Conservation (phyloP, 78 protist species). For the Dictyostelium purpureum region DNA sequence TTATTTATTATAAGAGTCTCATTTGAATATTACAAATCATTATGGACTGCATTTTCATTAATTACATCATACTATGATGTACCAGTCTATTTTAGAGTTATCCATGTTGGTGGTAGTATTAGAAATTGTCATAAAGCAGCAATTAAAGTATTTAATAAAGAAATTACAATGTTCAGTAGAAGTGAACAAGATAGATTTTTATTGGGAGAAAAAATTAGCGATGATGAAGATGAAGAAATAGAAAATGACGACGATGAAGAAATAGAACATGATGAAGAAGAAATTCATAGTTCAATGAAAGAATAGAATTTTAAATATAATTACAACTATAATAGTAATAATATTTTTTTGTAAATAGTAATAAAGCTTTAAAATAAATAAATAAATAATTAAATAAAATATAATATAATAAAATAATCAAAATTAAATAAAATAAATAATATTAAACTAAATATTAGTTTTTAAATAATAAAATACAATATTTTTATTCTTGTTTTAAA, state of each 20-base stretch:
- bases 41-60: conserved; percentile 36
- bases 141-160: neutral
- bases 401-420: neutral
- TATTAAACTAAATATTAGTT: neutral
- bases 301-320: no score
- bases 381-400: neutral
- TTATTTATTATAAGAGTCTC: conserved; percentile 1
- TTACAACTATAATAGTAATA: no score
- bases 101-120: conserved; percentile 36
- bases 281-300: neutral
- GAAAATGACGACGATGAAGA: neutral
- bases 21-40: conserved; percentile 9
- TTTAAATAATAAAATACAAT: neutral
- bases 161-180: neutral
- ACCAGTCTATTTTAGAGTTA: conserved; percentile 27
- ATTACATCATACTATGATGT: conserved; percentile 5
- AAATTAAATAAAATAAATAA: neutral
- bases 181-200: neutral
- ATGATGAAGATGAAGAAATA: neutral
- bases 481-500: neutral
- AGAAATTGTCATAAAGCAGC: conserved; percentile 28
- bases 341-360: no score
- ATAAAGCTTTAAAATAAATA: no score
- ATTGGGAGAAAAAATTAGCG: no score
- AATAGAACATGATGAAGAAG: neutral